Conservation (phyloP, 164 flowering plant genomes). For the Stephania japonica region DNA sequence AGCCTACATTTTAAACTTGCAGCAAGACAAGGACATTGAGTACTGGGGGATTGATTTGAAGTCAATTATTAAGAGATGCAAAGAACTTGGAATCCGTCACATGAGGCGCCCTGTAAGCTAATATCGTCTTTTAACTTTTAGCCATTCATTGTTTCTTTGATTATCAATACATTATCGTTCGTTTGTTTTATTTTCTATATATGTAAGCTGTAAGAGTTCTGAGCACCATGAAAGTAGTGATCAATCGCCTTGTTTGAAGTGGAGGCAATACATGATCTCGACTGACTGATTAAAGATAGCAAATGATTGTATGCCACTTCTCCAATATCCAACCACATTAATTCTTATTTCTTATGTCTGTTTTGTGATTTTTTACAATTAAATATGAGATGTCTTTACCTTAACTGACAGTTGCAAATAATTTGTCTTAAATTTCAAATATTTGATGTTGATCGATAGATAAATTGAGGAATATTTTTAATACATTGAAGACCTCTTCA, state of each 20-base stretch:
- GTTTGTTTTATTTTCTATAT: not conserved
- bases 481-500: not conserved
- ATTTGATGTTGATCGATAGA: no score
- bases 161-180: not conserved
- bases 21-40: constrained; percentile 81
- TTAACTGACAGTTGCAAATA: no score
- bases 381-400: not conserved
- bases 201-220: not conserved
- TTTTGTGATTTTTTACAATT: not conserved
- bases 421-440: no score
- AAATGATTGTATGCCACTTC: no score
- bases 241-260: not conserved
- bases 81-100: constrained; percentile 62
- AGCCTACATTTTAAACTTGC: constrained; percentile 84
- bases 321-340: not conserved
- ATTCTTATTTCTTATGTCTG: not conserved
- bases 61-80: constrained; percentile 51
- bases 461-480: not conserved
- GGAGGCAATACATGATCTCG: not conserved
- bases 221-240: not conserved
- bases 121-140: not conserved
- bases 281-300: not conserved
- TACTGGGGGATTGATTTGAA: constrained; percentile 80
- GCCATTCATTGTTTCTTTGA: not conserved
- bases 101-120: constrained; percentile 91